Evolutionary conservation across 345 rosid species (phyloP), one percentile per base, ranked within the genome.

Genomic region (Eucalyptus pumila): DNA sequence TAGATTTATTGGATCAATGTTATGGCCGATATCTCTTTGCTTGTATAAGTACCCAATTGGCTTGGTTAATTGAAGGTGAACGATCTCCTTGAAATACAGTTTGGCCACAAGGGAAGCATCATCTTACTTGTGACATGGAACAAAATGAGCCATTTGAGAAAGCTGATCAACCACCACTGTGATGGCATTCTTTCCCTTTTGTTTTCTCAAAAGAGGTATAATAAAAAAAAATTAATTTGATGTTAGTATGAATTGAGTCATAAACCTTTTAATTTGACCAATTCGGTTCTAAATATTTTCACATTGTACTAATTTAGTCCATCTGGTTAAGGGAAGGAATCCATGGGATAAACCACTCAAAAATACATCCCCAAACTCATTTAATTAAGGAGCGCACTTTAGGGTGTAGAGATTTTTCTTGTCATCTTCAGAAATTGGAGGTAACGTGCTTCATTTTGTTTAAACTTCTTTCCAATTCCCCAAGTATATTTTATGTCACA

Each of bases 261-360:
- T 51, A 51, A 51, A 51, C 4, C 2, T 51, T 51, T 51, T 51
- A 51, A 51, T 51, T 51, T 17, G 2, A 51, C 9, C 4, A 51
- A 51, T 49, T 17, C 0, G 0, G 8, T 17, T 0, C 2, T 51
- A 1, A 51, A 51, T 1, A 0, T 51, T 51, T 51, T 51, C 56
- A 51, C 9, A 51, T 51, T 1, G 4, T 51, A 7, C 8, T 7
- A 17, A 51, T 51, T 51, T 17, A 51, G 1, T 17, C 23, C 9
- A 17, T 51, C 0, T 16, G 1, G 4, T 0, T 17, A 56, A 58
- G 65, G 65, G n/a, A 58, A 11, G 32, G 30, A 60, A 60, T 26
- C 67, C 67, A 26, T 1, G 14, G 7, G 32, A 60, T 26, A 26
- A 60, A 60, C n/a, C 7, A 60, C 67, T 60, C 32, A 60, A 14